Conservation (phyloP, 139 green algal species). For the Coelastrella sp. region DNA sequence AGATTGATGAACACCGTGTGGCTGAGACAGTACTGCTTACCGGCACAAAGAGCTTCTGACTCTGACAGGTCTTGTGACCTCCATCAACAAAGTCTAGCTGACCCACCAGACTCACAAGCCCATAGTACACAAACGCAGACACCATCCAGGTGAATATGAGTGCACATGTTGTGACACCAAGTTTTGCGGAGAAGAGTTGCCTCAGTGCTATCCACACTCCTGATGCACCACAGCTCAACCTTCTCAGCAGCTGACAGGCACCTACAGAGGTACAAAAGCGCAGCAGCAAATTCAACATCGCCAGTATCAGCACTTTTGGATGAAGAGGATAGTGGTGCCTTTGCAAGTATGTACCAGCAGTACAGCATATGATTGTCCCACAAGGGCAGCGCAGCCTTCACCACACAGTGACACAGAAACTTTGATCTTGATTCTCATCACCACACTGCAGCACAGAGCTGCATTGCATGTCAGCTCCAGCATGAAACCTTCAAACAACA, state of each 20-base stretch:
- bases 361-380: too few species aligned
- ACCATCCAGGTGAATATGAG: constrained; percentile 73
- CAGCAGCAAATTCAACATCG: background rate
- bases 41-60: background rate
- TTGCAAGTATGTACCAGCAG: too few species aligned
- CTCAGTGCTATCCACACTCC: constrained; percentile 2
- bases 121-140: constrained; percentile 76
- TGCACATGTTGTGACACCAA: constrained; percentile 56
- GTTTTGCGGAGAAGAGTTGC: background rate
- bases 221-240: background rate
- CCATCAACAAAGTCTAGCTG: constrained; percentile 49
- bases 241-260: background rate
- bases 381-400: too few species aligned
- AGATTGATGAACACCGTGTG: background rate
- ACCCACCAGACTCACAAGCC: constrained; percentile 79
- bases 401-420: too few species aligned
- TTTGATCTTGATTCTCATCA: too few species aligned
- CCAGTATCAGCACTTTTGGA: too few species aligned
- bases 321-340: too few species aligned
- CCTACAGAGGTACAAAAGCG: background rate
- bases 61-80: constrained; percentile 1
- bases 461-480: too few species aligned
- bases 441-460: too few species aligned
- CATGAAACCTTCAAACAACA: too few species aligned
- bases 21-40: background rate